Evolutionary conservation across 1,139 yeast genomes (phyloP).

Genomic region (Casaregolazyma suthepensis): DNA sequence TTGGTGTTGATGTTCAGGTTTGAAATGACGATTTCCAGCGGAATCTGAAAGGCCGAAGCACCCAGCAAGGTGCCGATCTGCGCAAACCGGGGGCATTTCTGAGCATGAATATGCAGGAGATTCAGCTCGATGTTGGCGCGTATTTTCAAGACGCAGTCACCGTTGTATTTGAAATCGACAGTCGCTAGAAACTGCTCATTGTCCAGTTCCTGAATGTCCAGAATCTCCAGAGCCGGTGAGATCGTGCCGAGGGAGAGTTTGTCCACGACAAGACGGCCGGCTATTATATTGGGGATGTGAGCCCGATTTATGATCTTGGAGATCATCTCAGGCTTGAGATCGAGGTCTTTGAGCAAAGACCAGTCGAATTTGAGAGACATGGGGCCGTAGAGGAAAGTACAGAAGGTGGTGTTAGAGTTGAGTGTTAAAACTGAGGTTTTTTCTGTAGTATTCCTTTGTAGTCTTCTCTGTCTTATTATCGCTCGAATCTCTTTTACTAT

Average conservation of each 20-base stretch:
- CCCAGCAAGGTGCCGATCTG: slow-evolving; percentile 41
- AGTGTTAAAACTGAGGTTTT: too few species aligned
- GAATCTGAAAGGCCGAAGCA: slow-evolving; percentile 57
- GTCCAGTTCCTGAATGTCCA: slow-evolving; percentile 69
- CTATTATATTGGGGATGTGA: slow-evolving; percentile 68
- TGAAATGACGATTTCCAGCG: slow-evolving; percentile 57
- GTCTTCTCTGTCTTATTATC: too few species aligned
- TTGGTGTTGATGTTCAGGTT: slow-evolving; percentile 61
- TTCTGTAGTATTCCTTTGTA: too few species aligned
- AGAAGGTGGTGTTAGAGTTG: too few species aligned
- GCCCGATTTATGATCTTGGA: slow-evolving; percentile 50
- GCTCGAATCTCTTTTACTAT: not conserved
- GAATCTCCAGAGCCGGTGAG: slow-evolving; percentile 63
- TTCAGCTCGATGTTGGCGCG: slow-evolving; percentile 64
- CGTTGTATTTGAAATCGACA: slow-evolving; percentile 62
- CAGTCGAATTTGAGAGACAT: slow-evolving; percentile 7
- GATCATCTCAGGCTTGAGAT: not conserved
- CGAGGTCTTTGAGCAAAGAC: not conserved
- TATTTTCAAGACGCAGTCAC: slow-evolving; percentile 62
- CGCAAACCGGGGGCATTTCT: slow-evolving; percentile 26
- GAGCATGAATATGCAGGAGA: slow-evolving; percentile 61
- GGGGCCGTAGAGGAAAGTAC: not conserved
- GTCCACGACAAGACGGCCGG: slow-evolving; percentile 62
- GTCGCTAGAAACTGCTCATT: slow-evolving; percentile 65
- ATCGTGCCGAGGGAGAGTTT: slow-evolving; percentile 67